Base-by-base conservation (phyloP, 2,329 filamentous ascomycete species). In the Aspergillus sp. region DNA sequence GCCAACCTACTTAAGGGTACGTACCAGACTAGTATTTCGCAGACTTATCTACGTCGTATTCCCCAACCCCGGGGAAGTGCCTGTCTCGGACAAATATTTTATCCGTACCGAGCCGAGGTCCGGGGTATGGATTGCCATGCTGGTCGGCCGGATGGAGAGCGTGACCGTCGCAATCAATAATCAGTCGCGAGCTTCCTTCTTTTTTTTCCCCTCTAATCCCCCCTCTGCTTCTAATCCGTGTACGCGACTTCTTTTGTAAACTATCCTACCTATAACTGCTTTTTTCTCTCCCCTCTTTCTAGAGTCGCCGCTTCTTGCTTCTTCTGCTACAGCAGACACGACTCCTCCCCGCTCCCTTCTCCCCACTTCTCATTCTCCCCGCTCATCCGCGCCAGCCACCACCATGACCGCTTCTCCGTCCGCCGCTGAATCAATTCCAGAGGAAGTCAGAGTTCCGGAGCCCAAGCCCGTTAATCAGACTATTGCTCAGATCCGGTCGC, bases 401-500 rank as follows among this genome's bases (percentile, higher is more conserved):
- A 71, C 63, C 48, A 75, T 74, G 71, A 71, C 74, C 61, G 51
- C 70, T 49, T 69, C 73, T 59, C 61, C 68, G n/a, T 62, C 73
- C 19, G 62, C 70, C 56, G 59, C 71, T n/a, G 66, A 74, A 47
- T 57, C 67, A 53, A 61, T 76, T 55, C 65, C 67, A 48, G 71
- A 75, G 58, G 66, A 71, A 54, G 44, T 74, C 53, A 67, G 73
- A 60, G 63, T 50, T 48, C 51, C 66, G 3, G 73, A 71, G 55
- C 19, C 64, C 44, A 74, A 75, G 66, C 54, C 72, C 3, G 68
- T 75, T 55, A 75, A 75, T 57, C 73, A 77, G 66, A 84, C 84
- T 1, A 71, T 88, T 50, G 84, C 86, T 57, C 86, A 86, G 75
- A 77, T 96, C 64, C 89, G 94, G 62, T 95, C 94, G 44, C 85